Evolutionary conservation across 2,329 filamentous ascomycete species (phyloP).

Genomic region (Phialophora verrucosa): DNA sequence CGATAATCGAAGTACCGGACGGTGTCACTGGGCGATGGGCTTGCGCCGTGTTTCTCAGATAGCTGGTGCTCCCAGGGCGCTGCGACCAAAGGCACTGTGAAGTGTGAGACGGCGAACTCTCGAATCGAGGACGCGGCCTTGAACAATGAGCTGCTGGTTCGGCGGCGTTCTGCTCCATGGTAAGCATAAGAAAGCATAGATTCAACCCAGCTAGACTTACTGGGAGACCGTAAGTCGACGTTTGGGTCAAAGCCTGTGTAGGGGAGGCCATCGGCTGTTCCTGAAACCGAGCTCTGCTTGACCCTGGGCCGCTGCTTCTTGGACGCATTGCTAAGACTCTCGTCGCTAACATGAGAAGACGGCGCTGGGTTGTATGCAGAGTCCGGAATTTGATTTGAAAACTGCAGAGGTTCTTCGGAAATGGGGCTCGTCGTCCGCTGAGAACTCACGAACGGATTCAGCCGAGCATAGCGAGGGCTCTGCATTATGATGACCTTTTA

Average conservation of each 20-base stretch:
- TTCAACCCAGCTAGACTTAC: conserved; percentile 8
- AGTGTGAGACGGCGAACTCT: conserved; percentile 28
- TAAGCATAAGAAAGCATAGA: conserved; percentile 4
- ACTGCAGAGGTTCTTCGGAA: conserved; percentile 21
- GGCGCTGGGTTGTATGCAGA: conserved; percentile 6
- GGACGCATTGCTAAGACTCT: neutral
- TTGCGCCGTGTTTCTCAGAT: conserved; percentile 28
- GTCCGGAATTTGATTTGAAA: conserved; percentile 18
- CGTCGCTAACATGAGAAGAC: conserved; percentile 4
- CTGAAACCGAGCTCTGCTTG: neutral
- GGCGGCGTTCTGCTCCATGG: conserved; percentile 8
- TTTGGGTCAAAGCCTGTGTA: conserved; percentile 21
- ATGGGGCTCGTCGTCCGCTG: conserved; percentile 9
- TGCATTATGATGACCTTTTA: conserved; percentile 12
- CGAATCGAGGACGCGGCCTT: conserved; percentile 24
- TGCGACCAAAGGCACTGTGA: conserved; percentile 25
- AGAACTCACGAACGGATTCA: conserved; percentile 20
- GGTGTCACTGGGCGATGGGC: conserved; percentile 16
- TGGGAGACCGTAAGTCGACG: neutral
- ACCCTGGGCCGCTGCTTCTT: conserved; percentile 5
- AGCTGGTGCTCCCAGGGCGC: conserved; percentile 33
- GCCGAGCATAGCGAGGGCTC: conserved; percentile 20
- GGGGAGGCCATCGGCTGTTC: neutral
- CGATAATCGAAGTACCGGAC: conserved; percentile 32
- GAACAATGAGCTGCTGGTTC: conserved; percentile 27